Conservation (phyloP, 352 stramenopile genomes). For the Pythium brachiatum region DNA sequence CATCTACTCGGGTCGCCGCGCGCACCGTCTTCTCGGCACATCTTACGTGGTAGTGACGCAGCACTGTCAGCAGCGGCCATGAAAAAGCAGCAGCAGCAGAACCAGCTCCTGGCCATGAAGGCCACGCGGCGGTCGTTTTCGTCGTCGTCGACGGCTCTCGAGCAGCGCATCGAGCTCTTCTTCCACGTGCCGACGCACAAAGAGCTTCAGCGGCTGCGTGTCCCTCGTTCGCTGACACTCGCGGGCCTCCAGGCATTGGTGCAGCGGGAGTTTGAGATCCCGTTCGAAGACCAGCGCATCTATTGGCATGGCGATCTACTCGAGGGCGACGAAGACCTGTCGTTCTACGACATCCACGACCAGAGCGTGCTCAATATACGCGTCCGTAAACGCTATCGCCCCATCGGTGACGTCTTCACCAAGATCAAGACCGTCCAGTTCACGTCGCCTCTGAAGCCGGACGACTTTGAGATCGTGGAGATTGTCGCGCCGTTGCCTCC, state of each 20-base stretch:
- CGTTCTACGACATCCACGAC: conserved; percentile 52
- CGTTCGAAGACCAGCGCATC: conserved; percentile 61
- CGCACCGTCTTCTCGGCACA: conserved; percentile 7
- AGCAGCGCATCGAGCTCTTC: conserved; percentile 50
- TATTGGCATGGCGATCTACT: conserved; percentile 57
- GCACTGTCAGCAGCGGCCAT: background rate
- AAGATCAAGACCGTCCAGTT: conserved; percentile 62
- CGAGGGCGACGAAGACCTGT: conserved; percentile 59
- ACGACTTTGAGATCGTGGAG: conserved; percentile 64
- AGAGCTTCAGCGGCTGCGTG: conserved; percentile 36
- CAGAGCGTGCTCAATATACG: conserved; percentile 48
- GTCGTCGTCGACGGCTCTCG: conserved; percentile 3
- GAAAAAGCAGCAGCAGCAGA: conserved; percentile 17
- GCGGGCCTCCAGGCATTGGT: conserved; percentile 49
- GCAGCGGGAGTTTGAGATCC: conserved; percentile 52
- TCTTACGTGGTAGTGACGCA: background rate
- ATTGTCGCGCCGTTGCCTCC: conserved; percentile 55
- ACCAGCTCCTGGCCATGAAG: conserved; percentile 10
- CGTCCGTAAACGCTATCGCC: conserved; percentile 43
- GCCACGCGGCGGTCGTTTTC: conserved; percentile 19
- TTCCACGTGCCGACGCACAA: conserved; percentile 37
- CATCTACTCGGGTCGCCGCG: background rate
- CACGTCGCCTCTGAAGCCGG: conserved; percentile 9
- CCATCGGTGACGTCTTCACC: conserved; percentile 62
- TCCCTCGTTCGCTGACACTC: conserved; percentile 51